These are phyloP conservation scores for Boletus barrowsii DNA, from an alignment of 768 basidiomycete genomes.

Conservation along the genomic window DNA sequence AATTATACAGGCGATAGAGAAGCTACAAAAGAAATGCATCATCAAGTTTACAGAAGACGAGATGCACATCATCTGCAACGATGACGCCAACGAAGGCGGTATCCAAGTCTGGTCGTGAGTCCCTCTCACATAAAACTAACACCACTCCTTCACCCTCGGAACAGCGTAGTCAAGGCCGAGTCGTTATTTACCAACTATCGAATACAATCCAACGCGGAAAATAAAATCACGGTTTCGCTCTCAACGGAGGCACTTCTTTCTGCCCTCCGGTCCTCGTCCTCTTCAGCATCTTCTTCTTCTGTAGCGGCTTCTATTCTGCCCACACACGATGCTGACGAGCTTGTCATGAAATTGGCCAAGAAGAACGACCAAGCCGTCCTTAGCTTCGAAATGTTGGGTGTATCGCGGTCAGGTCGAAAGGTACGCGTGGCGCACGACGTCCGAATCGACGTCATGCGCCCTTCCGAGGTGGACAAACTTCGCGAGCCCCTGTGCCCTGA, in stretches of 20 bases:
- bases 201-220: slow-evolving; percentile 81
- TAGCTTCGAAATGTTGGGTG: slow-evolving; percentile 68
- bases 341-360: slow-evolving; percentile 84
- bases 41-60: slow-evolving; percentile 72
- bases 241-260: slow-evolving; percentile 71
- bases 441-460: slow-evolving; percentile 75
- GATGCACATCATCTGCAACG: slow-evolving; percentile 83
- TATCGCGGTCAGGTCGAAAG: slow-evolving; percentile 59
- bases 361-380: slow-evolving; percentile 78
- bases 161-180: slow-evolving; percentile 60
- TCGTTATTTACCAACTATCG: slow-evolving; percentile 75
- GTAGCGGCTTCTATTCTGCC: slow-evolving; percentile 29
- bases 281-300: slow-evolving; percentile 43
- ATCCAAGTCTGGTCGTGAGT: slow-evolving; percentile 83
- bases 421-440: slow-evolving; percentile 78
- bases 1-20: slow-evolving; percentile 79
- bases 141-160: slow-evolving; percentile 6
- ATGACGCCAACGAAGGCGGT: slow-evolving; percentile 75
- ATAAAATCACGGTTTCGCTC: slow-evolving; percentile 76
- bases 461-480: slow-evolving; percentile 66
- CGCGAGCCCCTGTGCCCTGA: slow-evolving; percentile 83
- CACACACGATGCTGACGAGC: slow-evolving; percentile 54
- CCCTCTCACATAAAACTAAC: slow-evolving; percentile 28
- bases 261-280: slow-evolving; percentile 64
- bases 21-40: slow-evolving; percentile 79